A percentile compares a stretch with the other conserved stretches of the same genome.
These are phyloP conservation scores for Clarireedia paspali DNA, from an alignment of 2,329 filamentous ascomycete species.

Conservation along the genomic window DNA sequence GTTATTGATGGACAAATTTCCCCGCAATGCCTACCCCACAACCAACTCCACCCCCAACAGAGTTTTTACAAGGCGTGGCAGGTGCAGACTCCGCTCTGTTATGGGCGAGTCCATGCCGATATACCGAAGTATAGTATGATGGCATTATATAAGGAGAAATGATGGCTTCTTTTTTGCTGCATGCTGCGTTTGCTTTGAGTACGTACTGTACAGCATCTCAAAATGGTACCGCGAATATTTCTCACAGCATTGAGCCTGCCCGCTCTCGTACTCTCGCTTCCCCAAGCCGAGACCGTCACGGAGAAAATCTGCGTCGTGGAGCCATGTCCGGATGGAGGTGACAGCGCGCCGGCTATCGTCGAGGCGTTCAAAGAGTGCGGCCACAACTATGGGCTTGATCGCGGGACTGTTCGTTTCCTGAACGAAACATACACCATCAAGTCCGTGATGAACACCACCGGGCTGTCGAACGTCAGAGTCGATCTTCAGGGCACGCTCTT, in stretches of 20 bases:
- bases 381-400: conserved; percentile 15
- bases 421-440: conserved; percentile 38
- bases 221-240: conserved; percentile 1
- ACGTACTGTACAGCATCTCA: not conserved
- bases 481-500: conserved; percentile 48
- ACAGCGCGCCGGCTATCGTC: conserved; percentile 32
- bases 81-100: not conserved
- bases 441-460: conserved; percentile 37
- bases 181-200: too few relatives aligned
- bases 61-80: not conserved
- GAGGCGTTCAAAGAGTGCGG: conserved; percentile 36
- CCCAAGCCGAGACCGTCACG: not conserved
- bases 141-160: not conserved
- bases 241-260: not conserved
- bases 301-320: conserved; percentile 14
- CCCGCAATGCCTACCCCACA: conserved; percentile 1
- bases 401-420: conserved; percentile 34
- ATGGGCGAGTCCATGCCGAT: not conserved
- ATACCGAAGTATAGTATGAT: not conserved
- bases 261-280: not conserved
- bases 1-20: not conserved
- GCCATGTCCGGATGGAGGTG: conserved; percentile 19
- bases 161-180: too few relatives aligned
- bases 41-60: not conserved
- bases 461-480: conserved; percentile 35